phyloP scores from a whole-genome alignment of 148 eudicot species.

The Rhododendron ferrugineum region DNA sequence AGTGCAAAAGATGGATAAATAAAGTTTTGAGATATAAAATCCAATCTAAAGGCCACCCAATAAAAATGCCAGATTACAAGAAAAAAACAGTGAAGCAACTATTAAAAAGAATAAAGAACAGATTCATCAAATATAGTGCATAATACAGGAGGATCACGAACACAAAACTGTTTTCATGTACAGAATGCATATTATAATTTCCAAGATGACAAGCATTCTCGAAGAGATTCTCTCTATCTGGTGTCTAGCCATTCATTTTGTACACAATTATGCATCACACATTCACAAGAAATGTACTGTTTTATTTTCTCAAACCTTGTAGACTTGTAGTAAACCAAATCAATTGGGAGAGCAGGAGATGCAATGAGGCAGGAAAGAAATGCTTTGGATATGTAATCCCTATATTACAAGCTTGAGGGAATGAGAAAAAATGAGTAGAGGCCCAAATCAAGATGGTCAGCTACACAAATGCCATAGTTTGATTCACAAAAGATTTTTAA shows the following conservation, averaged over 20 bases:
- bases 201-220: not conserved
- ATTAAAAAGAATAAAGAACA: not conserved
- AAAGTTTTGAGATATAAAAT: not conserved
- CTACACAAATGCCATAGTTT: not conserved
- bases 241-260: not conserved
- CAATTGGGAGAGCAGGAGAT: not conserved
- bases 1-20: slow-evolving; percentile 1
- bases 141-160: not conserved
- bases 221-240: not conserved
- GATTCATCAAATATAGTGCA: slow-evolving; percentile 1
- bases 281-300: not conserved
- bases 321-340: not conserved
- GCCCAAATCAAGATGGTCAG: slow-evolving; percentile 8
- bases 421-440: not conserved
- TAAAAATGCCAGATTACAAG: not conserved
- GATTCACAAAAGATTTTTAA: not conserved
- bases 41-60: not conserved
- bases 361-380: not conserved
- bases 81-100: not conserved
- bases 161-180: not conserved
- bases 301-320: not conserved
- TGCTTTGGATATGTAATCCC: not conserved
- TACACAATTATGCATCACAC: not conserved
- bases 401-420: not conserved
- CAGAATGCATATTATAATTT: not conserved